Base-by-base conservation (phyloP, 768 basidiomycete genomes). In the Butyriboletus loyo region DNA sequence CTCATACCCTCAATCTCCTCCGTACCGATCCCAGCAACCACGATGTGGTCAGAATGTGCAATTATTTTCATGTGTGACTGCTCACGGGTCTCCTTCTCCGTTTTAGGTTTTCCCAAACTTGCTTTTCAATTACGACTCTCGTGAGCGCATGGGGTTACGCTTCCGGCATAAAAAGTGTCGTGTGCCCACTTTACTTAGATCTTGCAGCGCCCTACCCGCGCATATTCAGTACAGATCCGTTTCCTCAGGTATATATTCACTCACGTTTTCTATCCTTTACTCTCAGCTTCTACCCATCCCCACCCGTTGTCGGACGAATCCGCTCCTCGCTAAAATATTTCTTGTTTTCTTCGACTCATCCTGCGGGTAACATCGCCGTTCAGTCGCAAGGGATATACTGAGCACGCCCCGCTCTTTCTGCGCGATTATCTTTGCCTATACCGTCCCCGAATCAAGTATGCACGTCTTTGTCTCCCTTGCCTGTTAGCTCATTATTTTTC, bases 151-250 rank as follows among this genome's bases (percentile, higher is more conserved):
- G 40, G 31, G 21, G 50, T 50, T 44, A 37, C 46, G 28, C 15
- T 39, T 50, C 46, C 19, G 30, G 44, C 61, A 65, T 65, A 67
- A 59, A 65, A 54, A 11, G 36, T 53, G 62, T 66, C 64, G 64
- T 53, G 64, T 67, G 65, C 62, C 52, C 49, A 37, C 30, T 45
- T 54, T 50, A 19, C 11, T 24, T 37, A 32, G 11, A 44, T 25
- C 27, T 44, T 32, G 14, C 30, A 3, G 21, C 47, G 15, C 45
- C 46, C n/a, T 45, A 52, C 24, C 39, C 19, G 25, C 46, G 21
- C 50, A 39, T 28, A 44, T 47, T 22, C 41, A 13, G 17, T n/a
- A 17, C 31, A 34, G 7, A 6, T 4, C 19, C 39, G 6, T 41
- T n/a, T 22, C 19, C 14, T 17, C 38, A 15, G 51, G 52, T 55